Base-by-base conservation (phyloP, 345 rosid genomes). In the Eucalyptus paniculata region DNA sequence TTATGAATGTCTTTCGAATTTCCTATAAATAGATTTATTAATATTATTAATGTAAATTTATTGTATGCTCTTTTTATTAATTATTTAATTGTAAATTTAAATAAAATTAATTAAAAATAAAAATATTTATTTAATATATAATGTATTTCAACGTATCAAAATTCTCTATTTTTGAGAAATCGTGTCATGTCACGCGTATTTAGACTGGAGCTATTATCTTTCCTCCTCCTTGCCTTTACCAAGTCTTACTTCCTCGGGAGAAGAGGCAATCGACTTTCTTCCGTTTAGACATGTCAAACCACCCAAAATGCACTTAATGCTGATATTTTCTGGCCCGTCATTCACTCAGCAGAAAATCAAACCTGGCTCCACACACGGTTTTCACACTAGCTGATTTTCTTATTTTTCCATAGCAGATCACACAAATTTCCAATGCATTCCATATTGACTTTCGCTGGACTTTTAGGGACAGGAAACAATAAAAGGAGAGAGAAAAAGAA, bases 61-160 rank as follows among this genome's bases (percentile, higher is more conserved):
- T 45, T 45, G 11, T 45, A 45, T 8, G 3, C 47, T 45, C 7
- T 5, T 5, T 6, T 49, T 4, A 49, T 49, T 49, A 49, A 0
- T 49, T 49, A 49, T 49, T 49, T 49, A 49, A 49, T 49, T 49
- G 13, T 49, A 4, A 49, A 49, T 12, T 49, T 49, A 2, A 49
- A 49, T 49, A 0, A 49, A 49, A 49, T 49, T 49, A 49, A 49
- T 47, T 49, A 49, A 49, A 49, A 49, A 4, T 49, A 49, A 49
- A 49, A 49, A 49, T 49, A 12, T 12, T 49, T 12, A 49, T 49
- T 49, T 49, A 49, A 49, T 49, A 49, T 12, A 49, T 49, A 49
- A 49, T 1, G 1, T 49, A 12, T 49, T 1, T 12, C 0, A 12
- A 49, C 50, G 0, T 47, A 12, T 12, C 2, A 4, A 12, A 47